Conservation (phyloP, 176 grass and related monocot species). For the Aegilops sharonensis region DNA sequence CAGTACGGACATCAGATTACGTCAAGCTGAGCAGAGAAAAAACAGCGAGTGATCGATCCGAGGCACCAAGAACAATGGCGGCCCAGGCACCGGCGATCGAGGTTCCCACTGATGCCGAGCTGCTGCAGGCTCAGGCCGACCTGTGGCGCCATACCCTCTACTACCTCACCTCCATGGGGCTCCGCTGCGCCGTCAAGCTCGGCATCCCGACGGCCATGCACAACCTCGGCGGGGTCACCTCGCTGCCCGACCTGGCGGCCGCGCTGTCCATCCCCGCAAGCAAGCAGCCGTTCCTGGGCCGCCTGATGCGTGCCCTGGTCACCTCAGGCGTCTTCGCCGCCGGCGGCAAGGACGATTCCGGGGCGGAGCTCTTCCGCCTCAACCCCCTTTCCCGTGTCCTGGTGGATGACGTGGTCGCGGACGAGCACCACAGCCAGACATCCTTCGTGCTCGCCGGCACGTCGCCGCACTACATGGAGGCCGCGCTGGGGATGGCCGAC, state of each 20-base stretch:
- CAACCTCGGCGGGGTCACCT: background rate
- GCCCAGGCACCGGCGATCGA: background rate
- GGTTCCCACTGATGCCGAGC: conserved; percentile 5
- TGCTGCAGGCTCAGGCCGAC: conserved; percentile 24
- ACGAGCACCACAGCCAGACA: background rate
- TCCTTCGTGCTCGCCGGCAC: background rate
- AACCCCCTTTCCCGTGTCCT: conserved; percentile 15
- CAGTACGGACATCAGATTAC: background rate
- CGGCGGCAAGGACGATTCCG: background rate
- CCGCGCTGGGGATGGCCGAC: background rate
- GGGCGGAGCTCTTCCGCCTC: conserved; percentile 17
- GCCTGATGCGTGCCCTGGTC: conserved; percentile 41
- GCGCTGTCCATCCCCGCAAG: background rate
- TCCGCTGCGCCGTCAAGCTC: conserved; percentile 48
- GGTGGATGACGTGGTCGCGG: background rate
- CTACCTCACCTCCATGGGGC: conserved; percentile 6
- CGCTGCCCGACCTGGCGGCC: conserved; percentile 5
- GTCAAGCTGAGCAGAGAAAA: background rate
- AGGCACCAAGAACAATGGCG: background rate
- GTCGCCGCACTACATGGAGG: background rate
- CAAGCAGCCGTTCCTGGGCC: conserved; percentile 21
- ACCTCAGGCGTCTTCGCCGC: conserved; percentile 4
- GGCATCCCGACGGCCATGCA: conserved; percentile 37
- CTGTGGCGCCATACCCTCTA: conserved; percentile 25
- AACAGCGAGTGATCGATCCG: background rate